Evolutionary conservation across 2,329 filamentous ascomycete genomes (phyloP), one percentile per base, ranked within the genome.

Genomic region (Pseudogymnoascus sp.): DNA sequence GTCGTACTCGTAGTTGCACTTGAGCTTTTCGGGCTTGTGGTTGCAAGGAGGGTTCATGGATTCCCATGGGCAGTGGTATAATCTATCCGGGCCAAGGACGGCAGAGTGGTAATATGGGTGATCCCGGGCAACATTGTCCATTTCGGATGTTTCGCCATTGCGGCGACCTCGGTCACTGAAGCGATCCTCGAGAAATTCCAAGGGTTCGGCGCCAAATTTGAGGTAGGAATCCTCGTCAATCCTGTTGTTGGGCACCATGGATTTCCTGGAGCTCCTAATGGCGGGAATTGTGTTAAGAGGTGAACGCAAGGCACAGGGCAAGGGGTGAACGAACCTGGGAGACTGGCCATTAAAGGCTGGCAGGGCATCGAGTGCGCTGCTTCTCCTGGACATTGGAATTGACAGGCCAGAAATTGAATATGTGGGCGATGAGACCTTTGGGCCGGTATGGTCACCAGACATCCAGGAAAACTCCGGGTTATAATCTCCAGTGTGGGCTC

Each of bases 1-100:
- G 38, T 49, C 91, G 84, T 88, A 96, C 93, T 97, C 93, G 75
- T 97, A 97, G 79, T 96, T 96, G 87, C 93, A 97, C 85, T 97
- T 97, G 70, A 97, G 89, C 80, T 96, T 95, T 73, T 96, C 95
- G 42, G 93, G 86, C 78, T 90, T 90, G 85, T 97, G 93, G 76
- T 85, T 89, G 84, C 93, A 97, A 72, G 75, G 80, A 34, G 78
- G 64, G 65, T 87, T 82, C 69, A 85, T 88, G 75, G 89, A 86
- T 76, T 90, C 87, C 82, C 89, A 95, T 5, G 93, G 93, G 82
- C 93, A 97, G 79, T 96, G 91, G 79, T 95, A 97, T 64, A 96
- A 84, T 72, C 91, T 92, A 76, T 96, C 91, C 36, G 81, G 75
- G 42, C 82, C 76, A 8, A 87, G 84, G 56, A 78, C 77, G 62